Conservation (phyloP, 768 basidiomycete species). For the Kwoniella bestiolae region DNA sequence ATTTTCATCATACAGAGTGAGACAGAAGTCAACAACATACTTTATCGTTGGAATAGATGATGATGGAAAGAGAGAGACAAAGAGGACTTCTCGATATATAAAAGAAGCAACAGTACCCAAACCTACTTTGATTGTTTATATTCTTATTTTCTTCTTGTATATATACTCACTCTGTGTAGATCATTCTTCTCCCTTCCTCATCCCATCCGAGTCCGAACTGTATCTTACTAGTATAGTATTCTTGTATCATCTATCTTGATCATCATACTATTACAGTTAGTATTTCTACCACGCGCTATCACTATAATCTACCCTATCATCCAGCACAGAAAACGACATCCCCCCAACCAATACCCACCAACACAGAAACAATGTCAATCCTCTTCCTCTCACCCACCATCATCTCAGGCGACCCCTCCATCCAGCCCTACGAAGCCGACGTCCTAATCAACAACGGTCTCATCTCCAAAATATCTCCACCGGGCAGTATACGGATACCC, state of each 20-base stretch:
- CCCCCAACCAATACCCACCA: not conserved
- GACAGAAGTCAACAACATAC: too few relatives aligned
- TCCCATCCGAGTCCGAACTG: too few relatives aligned
- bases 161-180: too few relatives aligned
- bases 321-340: not conserved
- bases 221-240: too few relatives aligned
- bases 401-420: conserved; percentile 39
- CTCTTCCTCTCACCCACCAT: conserved; percentile 44
- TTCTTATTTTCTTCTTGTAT: not conserved
- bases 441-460: conserved; percentile 40
- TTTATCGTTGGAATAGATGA: not conserved
- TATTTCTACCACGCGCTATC: too few relatives aligned
- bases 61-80: not conserved
- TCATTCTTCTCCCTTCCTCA: too few relatives aligned
- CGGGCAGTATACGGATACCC: not conserved
- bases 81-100: not conserved
- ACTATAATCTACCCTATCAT: not conserved
- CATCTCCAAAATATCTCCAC: conserved; percentile 33
- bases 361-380: not conserved
- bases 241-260: not conserved
- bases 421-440: conserved; percentile 41
- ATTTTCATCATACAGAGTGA: too few relatives aligned
- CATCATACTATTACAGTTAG: not conserved
- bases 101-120: not conserved
- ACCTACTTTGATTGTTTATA: not conserved